Evolutionary conservation across 371 early-diverging fungal species (phyloP), one percentile per base, ranked within the genome.

Genomic region (Circinella umbellata): DNA sequence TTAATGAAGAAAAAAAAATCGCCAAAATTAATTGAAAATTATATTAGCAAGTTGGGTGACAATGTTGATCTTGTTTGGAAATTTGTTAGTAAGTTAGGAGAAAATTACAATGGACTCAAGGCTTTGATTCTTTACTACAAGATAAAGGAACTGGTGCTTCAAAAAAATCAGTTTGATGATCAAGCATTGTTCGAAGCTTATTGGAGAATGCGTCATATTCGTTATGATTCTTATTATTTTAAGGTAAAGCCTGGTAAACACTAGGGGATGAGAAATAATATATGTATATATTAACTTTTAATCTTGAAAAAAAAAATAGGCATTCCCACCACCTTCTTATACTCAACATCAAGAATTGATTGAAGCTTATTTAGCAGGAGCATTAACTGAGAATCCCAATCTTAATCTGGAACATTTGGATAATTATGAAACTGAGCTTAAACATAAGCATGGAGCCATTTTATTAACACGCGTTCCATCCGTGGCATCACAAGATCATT

Each of bases 71-170:
- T 53, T 4, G 49, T 74, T 1, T 69, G 71, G 59, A 13, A 36
- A 0, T 83, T 80, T 68, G 68, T 66, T 20, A 47, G 64, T 13
- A 68, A 69, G 18, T 42, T 83, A 39, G 73, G 76, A 3, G 36
- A 49, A 10, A 35, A 63, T 9, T 77, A 69, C 54, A 57, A 34
- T 34, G 57, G 57, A 8, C 20, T 57, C 57, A 57, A 57, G 14
- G 18, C 4, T 7, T 5, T 7, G 57, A 34, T 57, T 57, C 57
- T 57, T 11, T 57, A 17, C 27, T 34, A 57, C 27, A 57, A 57
- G 27, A 5, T 57, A 7, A 57, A 57, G 27, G 27, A 57, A 13
- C 10, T n/a, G 6, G 11, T 34, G 27, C 11, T 57, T n/a, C 35
- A 34, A 11, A 27, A 27, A 27, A 34, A n/a, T 34, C 20, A 57